Base-by-base conservation (phyloP, 108 stramenopile species). In the Fragilariopsis cylindrus region DNA sequence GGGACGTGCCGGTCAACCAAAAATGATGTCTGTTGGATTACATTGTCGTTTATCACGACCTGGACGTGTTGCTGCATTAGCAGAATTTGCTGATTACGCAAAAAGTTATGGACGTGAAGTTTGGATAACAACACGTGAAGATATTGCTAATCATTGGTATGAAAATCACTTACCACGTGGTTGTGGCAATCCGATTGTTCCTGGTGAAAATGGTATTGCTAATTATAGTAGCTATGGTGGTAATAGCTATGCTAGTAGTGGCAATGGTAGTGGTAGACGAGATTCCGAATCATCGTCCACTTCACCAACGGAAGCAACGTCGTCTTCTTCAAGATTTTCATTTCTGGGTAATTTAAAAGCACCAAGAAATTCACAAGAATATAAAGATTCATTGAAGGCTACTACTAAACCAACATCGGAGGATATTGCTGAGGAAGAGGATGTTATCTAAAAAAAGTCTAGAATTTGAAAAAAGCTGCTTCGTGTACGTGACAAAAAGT, bases 1-100 rank as follows among this genome's bases (percentile, higher is more conserved):
- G 82, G 96, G 96, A 44, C 69, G 73, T 48, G 81, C 77, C 40
- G 97, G 97, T 48, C 60, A 79, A n/a, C 92, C 91, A 21, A 95
- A 92, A 74, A 97, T 97, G 96, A 96, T 97, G 94, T 84, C 85
- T 40, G 92, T 98, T 4, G 97, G 97, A 4, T 80, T 97, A 73
- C 97, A 97, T 66, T 96, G 96, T 73, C 88, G 96, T 39, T 67
- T 97, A 69, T 92, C 96, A 16, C 81, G 92, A 9, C 96, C 97
- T 19, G 97, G 89, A 3, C 83, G 96, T n/a, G 86, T 90, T 21
- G 88, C 93, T 8, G 97, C 91, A 7, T 62, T 98, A 40, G 87
- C 88, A 66, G 90, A 93, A 41, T 98, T 98, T 74, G 65, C 97
- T 41, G 97, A 98, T 49, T 96, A 87, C 83, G 92, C 87, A 48